A percentile compares a stretch with the other conserved stretches of the same genome.
These are phyloP conservation scores for Lepidium sativum DNA, from an alignment of 345 rosid genomes.

Conservation along the genomic window DNA sequence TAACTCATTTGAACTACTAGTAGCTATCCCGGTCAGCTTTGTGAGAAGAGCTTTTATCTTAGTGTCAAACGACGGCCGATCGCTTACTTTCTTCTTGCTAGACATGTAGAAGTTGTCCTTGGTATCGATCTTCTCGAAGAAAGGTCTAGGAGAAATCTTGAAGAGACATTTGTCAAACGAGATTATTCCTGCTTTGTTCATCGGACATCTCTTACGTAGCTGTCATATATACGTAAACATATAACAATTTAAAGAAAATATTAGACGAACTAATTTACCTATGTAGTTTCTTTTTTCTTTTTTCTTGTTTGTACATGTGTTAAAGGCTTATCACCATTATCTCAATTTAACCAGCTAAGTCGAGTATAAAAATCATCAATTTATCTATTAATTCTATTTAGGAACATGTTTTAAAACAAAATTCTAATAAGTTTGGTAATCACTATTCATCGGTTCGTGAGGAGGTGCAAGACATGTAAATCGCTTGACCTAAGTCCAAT, in stretches of 20 bases:
- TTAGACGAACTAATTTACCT: not conserved
- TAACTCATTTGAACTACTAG: not conserved
- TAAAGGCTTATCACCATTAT: not conserved
- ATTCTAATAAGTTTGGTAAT: no score
- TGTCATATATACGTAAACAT: constrained; percentile 8
- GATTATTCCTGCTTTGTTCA: constrained; percentile 31
- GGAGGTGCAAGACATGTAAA: no score
- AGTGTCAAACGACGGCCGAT: constrained; percentile 28
- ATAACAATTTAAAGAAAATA: not conserved
- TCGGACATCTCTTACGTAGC: constrained; percentile 35
- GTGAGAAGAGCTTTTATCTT: constrained; percentile 33
- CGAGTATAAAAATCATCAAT: not conserved
- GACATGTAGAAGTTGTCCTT: constrained; percentile 27
- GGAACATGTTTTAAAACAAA: no score
- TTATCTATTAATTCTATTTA: no score
- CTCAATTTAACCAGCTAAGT: not conserved
- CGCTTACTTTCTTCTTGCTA: constrained; percentile 23
- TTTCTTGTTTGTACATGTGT: not conserved
- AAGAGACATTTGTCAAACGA: constrained; percentile 49
- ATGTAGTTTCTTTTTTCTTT: no score
- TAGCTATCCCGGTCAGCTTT: constrained; percentile 23
- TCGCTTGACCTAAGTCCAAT: no score
- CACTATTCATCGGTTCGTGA: no score
- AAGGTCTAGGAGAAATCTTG: constrained; percentile 34
- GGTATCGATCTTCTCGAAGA: constrained; percentile 39